A percentile compares a stretch with the other conserved stretches of the same genome.
phyloP scores from a whole-genome alignment of 129 eudicot species.

The Glebionis coronaria region DNA sequence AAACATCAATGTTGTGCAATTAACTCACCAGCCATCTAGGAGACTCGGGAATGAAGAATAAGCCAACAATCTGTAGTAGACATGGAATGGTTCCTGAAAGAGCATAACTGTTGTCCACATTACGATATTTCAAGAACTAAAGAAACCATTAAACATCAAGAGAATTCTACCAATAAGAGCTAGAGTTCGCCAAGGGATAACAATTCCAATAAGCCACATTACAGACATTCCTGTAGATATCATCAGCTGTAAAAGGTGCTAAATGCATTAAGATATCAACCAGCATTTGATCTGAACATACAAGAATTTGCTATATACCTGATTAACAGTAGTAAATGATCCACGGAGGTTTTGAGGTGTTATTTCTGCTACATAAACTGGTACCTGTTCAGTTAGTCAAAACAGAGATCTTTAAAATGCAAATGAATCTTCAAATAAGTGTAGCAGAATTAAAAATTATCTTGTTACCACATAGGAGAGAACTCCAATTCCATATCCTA shows the following conservation, averaged over 20 bases:
- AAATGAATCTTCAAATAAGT: neutral
- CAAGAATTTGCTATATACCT: constrained; percentile 38
- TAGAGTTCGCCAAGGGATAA: constrained; percentile 68
- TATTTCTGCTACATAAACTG: constrained; percentile 84
- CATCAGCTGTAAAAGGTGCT: constrained; percentile 56
- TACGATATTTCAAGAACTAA: constrained; percentile 12
- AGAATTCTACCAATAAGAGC: constrained; percentile 57
- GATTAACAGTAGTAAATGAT: constrained; percentile 66
- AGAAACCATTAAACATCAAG: neutral
- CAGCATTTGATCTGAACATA: neutral
- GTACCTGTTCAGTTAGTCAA: constrained; percentile 47
- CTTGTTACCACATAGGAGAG: constrained; percentile 66
- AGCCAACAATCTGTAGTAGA: constrained; percentile 61
- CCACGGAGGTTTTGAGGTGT: constrained; percentile 93
- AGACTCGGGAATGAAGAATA: constrained; percentile 84
- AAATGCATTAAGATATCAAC: constrained; percentile 9
- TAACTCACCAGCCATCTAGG: constrained; percentile 94
- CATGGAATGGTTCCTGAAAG: constrained; percentile 71
- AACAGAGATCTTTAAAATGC: constrained; percentile 10
- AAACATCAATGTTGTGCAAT: neutral
- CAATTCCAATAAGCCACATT: constrained; percentile 60
- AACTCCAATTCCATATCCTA: constrained; percentile 83
- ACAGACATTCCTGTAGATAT: constrained; percentile 66
- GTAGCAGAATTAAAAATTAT: constrained; percentile 12
- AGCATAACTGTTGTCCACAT: neutral